Base-by-base conservation (phyloP, 495 filamentous ascomycete genomes). In the Podospora bellae-mahoneyi region DNA sequence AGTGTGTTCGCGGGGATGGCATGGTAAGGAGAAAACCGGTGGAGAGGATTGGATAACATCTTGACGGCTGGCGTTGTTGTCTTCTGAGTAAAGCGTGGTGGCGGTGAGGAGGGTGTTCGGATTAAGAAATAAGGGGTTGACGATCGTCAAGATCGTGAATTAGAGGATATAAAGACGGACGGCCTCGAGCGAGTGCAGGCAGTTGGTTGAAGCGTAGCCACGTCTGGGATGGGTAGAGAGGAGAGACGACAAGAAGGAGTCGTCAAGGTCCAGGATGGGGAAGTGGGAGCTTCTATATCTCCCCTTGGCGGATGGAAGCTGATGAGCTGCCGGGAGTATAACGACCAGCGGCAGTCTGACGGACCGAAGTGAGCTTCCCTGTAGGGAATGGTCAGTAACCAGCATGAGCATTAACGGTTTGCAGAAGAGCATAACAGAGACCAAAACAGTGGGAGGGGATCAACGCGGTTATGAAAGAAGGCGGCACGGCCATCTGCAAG, bases 41-140 rank as follows among this genome's bases (percentile, higher is more conserved):
- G 85, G n/a, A 87, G 83, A 64, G 85, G 85, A 72, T 86, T 87
- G 55, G 84, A 86, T 76, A 87, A 78, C 85, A 87, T 87, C 68
- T 79, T 84, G 75, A 32, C 65, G 19, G 2, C 23, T 32, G 66
- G 20, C 28, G 32, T 16, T 58, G 64, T 23, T 23, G 30, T 27
- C 32, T 65, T 19, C 6, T 26, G 53, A 27, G 54, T 58, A 64
- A 20, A 57, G 44, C 59, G 56, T 26, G 68, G 60, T 34, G 26
- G 60, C 56, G 60, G 15, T 60, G 71, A 55, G 28, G 59, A 32
- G 26, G 61, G 13, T 19, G 61, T 57, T 53, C 63, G 54, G 58
- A 75, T 75, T 73, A 75, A 65, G 23, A 72, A 71, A 72, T 75
- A 75, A 72, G 67, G 66, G 59, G 58, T 18, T 63, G 5, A 19